A percentile compares a stretch with the other conserved stretches of the same genome.
Evolutionary conservation across 305 asterid genomes (phyloP).

Genomic region (Caryopteris hybrid): DNA sequence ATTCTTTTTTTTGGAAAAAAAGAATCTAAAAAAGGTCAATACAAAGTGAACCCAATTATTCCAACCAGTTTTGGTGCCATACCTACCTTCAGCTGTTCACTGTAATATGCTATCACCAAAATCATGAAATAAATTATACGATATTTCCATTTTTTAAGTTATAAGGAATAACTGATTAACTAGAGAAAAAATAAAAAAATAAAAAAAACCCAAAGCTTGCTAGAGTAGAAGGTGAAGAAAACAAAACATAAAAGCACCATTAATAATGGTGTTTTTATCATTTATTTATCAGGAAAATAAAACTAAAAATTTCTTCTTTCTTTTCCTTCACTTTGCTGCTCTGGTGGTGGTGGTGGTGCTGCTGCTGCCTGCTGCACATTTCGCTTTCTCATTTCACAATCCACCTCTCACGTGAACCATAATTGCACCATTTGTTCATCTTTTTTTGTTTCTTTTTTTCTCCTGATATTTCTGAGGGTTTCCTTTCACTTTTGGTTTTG

Average conservation of each 20-base stretch:
- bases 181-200: background rate
- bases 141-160: too few relatives aligned
- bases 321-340: constrained; percentile 20
- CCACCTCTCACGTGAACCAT: constrained; percentile 65
- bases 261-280: constrained; percentile 15
- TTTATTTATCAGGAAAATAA: background rate
- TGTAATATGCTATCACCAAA: background rate
- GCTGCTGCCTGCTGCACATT: constrained; percentile 48
- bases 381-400: constrained; percentile 68
- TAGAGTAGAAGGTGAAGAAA: background rate
- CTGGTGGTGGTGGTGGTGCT: constrained; percentile 28
- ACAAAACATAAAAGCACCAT: background rate
- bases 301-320: background rate
- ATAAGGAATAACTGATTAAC: too few relatives aligned
- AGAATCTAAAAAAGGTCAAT: background rate
- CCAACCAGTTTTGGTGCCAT: constrained; percentile 11
- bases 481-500: constrained; percentile 6
- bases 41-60: background rate
- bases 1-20: background rate
- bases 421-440: constrained; percentile 34
- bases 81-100: constrained; percentile 12
- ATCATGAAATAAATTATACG: background rate
- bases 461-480: constrained; percentile 21
- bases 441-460: constrained; percentile 1
- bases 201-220: background rate